A percentile compares a stretch with the other conserved stretches of the same genome.
Conservation (phyloP, 2,329 filamentous ascomycete genomes). For the Verticillium isaacii region DNA sequence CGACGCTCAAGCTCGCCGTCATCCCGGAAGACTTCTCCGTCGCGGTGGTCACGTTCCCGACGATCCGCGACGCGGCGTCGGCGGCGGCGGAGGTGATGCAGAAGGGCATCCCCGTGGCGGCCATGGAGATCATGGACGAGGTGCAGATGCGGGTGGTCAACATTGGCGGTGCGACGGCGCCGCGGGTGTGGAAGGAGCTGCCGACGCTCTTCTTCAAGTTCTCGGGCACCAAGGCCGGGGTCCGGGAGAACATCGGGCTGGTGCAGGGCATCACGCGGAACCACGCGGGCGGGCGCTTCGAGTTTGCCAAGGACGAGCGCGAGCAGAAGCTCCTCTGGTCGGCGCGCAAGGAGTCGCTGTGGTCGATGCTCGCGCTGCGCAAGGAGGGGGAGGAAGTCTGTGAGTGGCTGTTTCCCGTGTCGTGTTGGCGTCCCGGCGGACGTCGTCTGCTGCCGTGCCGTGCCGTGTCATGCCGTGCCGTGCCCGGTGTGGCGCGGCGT, state of each 20-base stretch:
- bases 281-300: slow-evolving; percentile 63
- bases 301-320: slow-evolving; percentile 67
- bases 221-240: slow-evolving; percentile 71
- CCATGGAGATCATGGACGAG: slow-evolving; percentile 85
- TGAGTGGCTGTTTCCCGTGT: slow-evolving; percentile 36
- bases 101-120: slow-evolving; percentile 66
- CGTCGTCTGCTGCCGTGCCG: too few species aligned
- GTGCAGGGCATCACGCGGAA: slow-evolving; percentile 63
- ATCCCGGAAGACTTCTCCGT: slow-evolving; percentile 73
- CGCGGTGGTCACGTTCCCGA: slow-evolving; percentile 74
- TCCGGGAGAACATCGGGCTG: slow-evolving; percentile 68
- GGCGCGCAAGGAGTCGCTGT: slow-evolving; percentile 77
- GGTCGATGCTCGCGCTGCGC: slow-evolving; percentile 71
- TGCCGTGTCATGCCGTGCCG: too few species aligned
- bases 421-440: too few species aligned
- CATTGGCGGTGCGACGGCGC: slow-evolving; percentile 63
- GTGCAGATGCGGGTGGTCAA: slow-evolving; percentile 84
- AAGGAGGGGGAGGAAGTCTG: slow-evolving; percentile 66
- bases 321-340: slow-evolving; percentile 77
- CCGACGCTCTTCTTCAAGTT: slow-evolving; percentile 86
- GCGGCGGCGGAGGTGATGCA: slow-evolving; percentile 74
- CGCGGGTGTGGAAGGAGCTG: slow-evolving; percentile 66
- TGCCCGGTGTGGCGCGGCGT: too few species aligned
- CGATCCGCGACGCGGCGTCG: slow-evolving; percentile 69
- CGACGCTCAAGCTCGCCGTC: slow-evolving; percentile 74